Percentiles rank a stretch among this genome's conserved stretches.
Evolutionary conservation across 768 basidiomycete genomes (phyloP).

Genomic region (Amanita molliuscula): DNA sequence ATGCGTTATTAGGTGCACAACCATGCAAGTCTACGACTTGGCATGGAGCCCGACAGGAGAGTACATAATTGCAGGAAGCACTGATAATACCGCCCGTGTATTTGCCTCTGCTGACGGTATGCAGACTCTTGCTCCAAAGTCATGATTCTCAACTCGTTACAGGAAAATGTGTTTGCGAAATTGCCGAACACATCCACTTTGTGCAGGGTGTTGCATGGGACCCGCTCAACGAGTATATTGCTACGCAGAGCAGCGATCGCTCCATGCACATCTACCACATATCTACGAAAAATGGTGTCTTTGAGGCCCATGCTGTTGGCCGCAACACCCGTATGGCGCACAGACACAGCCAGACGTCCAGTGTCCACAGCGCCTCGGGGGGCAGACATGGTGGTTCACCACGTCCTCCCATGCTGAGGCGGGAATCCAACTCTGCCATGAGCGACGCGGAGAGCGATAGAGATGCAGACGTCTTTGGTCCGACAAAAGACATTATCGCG

Average conservation of each 20-base stretch:
- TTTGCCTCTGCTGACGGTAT: constrained; percentile 67
- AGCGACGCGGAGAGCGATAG: constrained; percentile 47
- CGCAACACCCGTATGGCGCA: constrained; percentile 74
- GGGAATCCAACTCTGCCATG: constrained; percentile 4
- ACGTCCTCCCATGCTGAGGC: constrained; percentile 3
- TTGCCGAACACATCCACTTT: constrained; percentile 91
- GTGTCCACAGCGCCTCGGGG: constrained; percentile 18
- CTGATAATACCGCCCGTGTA: constrained; percentile 88
- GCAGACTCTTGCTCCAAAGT: not conserved
- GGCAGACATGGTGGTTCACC: constrained; percentile 1
- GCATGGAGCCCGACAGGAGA: constrained; percentile 97
- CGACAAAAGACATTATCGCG: constrained; percentile 18
- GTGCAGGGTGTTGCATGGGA: constrained; percentile 99
- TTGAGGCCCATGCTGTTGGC: constrained; percentile 87
- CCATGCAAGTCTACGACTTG: constrained; percentile 95
- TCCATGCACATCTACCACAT: constrained; percentile 93
- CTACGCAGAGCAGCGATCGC: constrained; percentile 93
- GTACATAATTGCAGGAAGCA: constrained; percentile 91
- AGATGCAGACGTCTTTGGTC: constrained; percentile 27
- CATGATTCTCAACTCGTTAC: not conserved
- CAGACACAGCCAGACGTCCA: constrained; percentile 64
- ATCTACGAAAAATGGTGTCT: constrained; percentile 63
- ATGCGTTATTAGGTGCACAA: constrained; percentile 57
- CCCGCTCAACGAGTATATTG: constrained; percentile 92
- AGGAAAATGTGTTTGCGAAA: constrained; percentile 85